Evolutionary conservation across 495 filamentous ascomycete genomes (phyloP), one percentile per base, ranked within the genome.

Genomic region (Astrothelium macrocarpum): DNA sequence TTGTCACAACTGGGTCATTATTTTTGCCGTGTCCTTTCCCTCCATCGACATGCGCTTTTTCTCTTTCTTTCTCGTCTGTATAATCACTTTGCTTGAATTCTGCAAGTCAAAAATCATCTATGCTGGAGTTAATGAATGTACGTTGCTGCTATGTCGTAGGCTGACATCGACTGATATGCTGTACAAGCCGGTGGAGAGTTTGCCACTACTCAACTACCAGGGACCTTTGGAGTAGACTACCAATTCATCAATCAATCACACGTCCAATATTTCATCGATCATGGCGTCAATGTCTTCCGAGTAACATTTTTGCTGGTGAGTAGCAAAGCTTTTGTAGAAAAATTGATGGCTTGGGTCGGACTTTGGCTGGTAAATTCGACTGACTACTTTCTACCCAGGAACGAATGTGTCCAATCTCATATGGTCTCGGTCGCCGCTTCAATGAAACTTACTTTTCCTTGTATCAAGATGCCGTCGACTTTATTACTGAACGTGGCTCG

Each of bases 371-470:
- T 18, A 2, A 10, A 7, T 42, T 11, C 1, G 28, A 61, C 16
- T 59, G 59, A 59, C n/a, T 2, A 16, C 10, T 31, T 18, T 53
- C 18, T 56, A 25, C 42, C 11, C n/a, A 68, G 66, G 70, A 72
- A 60, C 70, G 70, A 9, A 72, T 72, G 70, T 72, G 70, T 62
- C 70, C 68, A 2, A 58, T 66, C 32, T 61, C 56, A 28, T 68
- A 66, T 29, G 70, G 70, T n/a, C 62, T 72, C 0, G 70, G 70
- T 1, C 46, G 29, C 25, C 64, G 59, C 1, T 66, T 72, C 67
- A 68, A 72, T 60, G 70, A 72, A 62, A 66, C 70, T 11, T 72
- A 72, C 68, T 70, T 72, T 53, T 36, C 23, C 28, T 34, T 68
- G 16, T 72, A 64, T 53, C 45, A 66, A 39, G 64, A 67, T 26